Conservation (phyloP, 2,329 filamentous ascomycete genomes). For the Stemphylium vesicarium region DNA sequence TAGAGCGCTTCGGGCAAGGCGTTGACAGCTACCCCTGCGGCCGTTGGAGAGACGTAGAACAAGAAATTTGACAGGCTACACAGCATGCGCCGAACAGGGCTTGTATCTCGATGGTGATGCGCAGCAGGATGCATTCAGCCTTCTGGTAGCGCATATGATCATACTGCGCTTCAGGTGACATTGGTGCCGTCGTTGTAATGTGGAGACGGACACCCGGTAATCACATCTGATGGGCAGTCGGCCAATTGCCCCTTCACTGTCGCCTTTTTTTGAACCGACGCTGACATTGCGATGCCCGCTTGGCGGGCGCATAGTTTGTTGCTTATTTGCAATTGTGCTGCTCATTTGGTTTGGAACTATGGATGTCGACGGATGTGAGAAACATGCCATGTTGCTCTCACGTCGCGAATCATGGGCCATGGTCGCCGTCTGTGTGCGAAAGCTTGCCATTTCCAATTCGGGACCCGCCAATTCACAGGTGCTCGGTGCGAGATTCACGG, state of each 20-base stretch:
- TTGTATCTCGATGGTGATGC: conserved; percentile 27
- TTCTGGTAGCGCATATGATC: conserved; percentile 27
- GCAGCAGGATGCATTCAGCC: conserved; percentile 15
- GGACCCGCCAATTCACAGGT: conserved; percentile 1
- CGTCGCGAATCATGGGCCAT: conserved; percentile 14
- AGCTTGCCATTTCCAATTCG: conserved; percentile 13
- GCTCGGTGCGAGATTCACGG: no score
- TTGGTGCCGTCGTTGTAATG: conserved; percentile 10
- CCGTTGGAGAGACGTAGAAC: conserved; percentile 35
- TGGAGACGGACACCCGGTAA: conserved; percentile 17
- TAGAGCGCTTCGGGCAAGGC: conserved; percentile 25
- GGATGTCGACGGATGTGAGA: conserved; percentile 6
- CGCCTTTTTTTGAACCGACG: conserved; percentile 1
- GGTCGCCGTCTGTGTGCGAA: conserved; percentile 14
- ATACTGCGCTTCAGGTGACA: conserved; percentile 15
- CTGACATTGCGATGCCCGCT: conserved; percentile 6
- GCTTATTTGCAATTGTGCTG: conserved; percentile 4
- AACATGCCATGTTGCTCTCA: conserved; percentile 1
- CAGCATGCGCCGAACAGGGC: conserved; percentile 28
- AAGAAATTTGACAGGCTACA: conserved; percentile 38
- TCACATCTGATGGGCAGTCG: conserved; percentile 8
- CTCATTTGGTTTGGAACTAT: conserved; percentile 5
- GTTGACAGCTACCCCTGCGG: conserved; percentile 29
- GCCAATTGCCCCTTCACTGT: conserved; percentile 9
- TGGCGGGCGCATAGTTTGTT: conserved; percentile 2